Base-by-base conservation (phyloP, 1,284 basidiomycete genomes). In the Cystobasidium pallidum region DNA sequence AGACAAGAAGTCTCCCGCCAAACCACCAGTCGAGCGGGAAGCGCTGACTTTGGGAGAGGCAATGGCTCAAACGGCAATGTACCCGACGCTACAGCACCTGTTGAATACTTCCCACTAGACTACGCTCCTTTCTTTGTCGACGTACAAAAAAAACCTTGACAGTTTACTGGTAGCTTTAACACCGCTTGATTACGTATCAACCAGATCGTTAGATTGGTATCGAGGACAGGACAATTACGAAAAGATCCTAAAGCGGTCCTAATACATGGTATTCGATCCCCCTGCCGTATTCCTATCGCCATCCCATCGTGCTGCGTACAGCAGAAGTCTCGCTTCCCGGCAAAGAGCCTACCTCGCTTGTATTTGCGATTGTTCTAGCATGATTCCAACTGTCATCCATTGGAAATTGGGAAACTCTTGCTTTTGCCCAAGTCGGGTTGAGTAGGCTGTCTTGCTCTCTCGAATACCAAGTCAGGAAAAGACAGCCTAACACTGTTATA, bases 71-170 rank as follows among this genome's bases (percentile, higher is more conserved):
- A 6, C n/a, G 43, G 43, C 43, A 45, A 15, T 4, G 15, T 15
- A 3, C 19, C n/a, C 3, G n/a, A n/a, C 19, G 43, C 19, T 3
- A n/a, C 19, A 6, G 11, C 43, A 45, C 43, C 49, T 8, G 6
- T 15, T 6, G 49, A 51, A 24, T 26, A 51, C 17, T 51, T 51
- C 21, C 24, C 49, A 4, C n/a, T 3, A 51, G 24, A 51, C 21
- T 51, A 6, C 30, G 58, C n/a, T 43, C 28, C 26, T 21, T 61
- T 61, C 58, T 61, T 61, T 43, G 58, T 61, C n/a, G 58, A 61
- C 39, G 58, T 61, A n/a, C 7, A 21, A 43, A 39, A 61, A 61
- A 26, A 47, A 61, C 39, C 39, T 43, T 34, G 43, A 61, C 19
- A 47, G 32, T 61, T 21, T 61, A 19, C 36, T 13, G 6, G 36